Percentiles rank a stretch among this genome's conserved stretches.
phyloP scores from a whole-genome alignment of 345 rosid species.

The Cardamine occulta region DNA sequence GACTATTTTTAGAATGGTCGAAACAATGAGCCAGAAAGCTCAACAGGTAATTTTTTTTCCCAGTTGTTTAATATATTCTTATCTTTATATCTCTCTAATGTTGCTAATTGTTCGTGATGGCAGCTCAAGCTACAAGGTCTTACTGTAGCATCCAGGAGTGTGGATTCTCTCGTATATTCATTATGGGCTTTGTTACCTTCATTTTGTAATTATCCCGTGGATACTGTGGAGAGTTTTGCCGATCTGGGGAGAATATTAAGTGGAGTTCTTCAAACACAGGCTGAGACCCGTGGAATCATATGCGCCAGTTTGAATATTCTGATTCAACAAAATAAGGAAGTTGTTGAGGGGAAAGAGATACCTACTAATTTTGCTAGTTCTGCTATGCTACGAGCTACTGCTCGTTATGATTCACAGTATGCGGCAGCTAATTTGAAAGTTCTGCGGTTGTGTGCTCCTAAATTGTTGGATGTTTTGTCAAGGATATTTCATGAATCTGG shows the following conservation, averaged over 20 bases:
- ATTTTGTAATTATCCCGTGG: slow-evolving; percentile 83
- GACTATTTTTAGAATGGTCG: slow-evolving; percentile 58
- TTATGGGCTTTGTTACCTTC: slow-evolving; percentile 94
- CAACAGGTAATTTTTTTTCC: slow-evolving; percentile 54
- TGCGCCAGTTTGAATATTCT: slow-evolving; percentile 74
- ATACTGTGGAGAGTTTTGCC: slow-evolving; percentile 74
- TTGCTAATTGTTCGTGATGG: slow-evolving; percentile 36
- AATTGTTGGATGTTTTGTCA: slow-evolving; percentile 64
- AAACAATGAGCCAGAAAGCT: slow-evolving; percentile 61
- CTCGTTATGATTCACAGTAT: slow-evolving; percentile 57
- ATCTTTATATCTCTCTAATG: slow-evolving; percentile 4
- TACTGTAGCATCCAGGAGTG: slow-evolving; percentile 62
- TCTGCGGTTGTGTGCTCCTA: slow-evolving; percentile 62
- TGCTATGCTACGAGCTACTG: slow-evolving; percentile 56
- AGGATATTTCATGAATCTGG: slow-evolving; percentile 67
- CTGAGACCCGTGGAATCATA: slow-evolving; percentile 67
- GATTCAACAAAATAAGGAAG: slow-evolving; percentile 72
- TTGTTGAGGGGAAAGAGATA: slow-evolving; percentile 50
- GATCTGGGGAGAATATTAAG: slow-evolving; percentile 60
- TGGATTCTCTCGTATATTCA: slow-evolving; percentile 73
- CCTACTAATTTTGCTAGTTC: slow-evolving; percentile 47
- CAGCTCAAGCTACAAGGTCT: slow-evolving; percentile 83
- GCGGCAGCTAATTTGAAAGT: slow-evolving; percentile 65
- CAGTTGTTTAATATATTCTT: background rate
- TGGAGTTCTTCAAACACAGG: slow-evolving; percentile 62